A percentile compares a stretch with the other conserved stretches of the same genome.
Conservation (phyloP, 1,139 yeast genomes). For the Saccharomyces uvarum region DNA sequence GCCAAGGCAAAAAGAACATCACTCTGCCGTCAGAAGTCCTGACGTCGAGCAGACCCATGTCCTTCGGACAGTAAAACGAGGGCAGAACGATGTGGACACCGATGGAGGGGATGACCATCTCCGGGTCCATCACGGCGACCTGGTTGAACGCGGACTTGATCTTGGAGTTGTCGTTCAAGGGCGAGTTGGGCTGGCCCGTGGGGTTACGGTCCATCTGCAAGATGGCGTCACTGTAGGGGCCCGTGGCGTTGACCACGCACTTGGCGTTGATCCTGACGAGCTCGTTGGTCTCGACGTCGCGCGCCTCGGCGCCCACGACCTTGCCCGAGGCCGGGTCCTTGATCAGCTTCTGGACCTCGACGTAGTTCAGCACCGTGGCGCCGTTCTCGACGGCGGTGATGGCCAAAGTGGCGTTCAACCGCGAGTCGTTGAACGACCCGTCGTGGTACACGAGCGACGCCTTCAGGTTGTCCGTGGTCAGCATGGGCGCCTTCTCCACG, state of each 20-base stretch:
- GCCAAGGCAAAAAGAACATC: constrained; percentile 97
- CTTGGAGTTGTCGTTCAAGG: constrained; percentile 26
- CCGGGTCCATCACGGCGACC: constrained; percentile 37
- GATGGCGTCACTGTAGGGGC: constrained; percentile 81
- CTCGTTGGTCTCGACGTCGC: constrained; percentile 66
- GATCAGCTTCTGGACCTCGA: constrained; percentile 67
- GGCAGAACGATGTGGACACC: constrained; percentile 93
- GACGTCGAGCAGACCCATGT: constrained; percentile 86
- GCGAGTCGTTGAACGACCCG: constrained; percentile 87
- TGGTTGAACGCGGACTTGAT: constrained; percentile 14
- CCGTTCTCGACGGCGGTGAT: constrained; percentile 80
- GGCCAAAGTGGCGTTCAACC: constrained; percentile 84
- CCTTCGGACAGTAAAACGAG: constrained; percentile 82
- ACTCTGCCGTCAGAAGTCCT: constrained; percentile 93
- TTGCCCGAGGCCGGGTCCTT: constrained; percentile 55
- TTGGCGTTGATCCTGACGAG: constrained; percentile 56
- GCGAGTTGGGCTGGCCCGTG: constrained; percentile 46
- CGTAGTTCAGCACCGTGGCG: constrained; percentile 83
- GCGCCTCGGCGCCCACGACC: constrained; percentile 68
- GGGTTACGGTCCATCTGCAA: constrained; percentile 80
- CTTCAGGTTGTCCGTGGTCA: constrained; percentile 71
- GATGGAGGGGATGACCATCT: constrained; percentile 83
- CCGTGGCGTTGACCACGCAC: constrained; percentile 85
- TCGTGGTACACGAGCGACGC: constrained; percentile 93
- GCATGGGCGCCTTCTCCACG: constrained; percentile 76